These are phyloP conservation scores for Fusarium albidum DNA, from an alignment of 2,329 filamentous ascomycete species.

Conservation along the genomic window DNA sequence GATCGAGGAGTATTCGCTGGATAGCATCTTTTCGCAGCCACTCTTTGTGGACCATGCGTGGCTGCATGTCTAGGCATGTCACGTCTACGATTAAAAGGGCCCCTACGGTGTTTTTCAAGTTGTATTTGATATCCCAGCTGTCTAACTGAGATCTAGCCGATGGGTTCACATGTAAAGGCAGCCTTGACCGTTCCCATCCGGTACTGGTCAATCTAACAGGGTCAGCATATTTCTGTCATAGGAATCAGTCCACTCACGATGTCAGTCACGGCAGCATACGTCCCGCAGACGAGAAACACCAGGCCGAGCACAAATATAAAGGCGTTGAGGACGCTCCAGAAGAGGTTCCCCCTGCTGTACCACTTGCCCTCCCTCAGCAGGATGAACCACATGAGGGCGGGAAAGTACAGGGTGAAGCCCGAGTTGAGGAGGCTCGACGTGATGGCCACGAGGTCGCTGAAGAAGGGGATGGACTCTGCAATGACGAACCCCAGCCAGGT, in stretches of 20 bases:
- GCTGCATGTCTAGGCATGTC: slow-evolving; percentile 12
- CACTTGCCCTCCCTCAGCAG: slow-evolving; percentile 40
- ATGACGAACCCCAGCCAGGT: slow-evolving; percentile 57
- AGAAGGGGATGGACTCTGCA: slow-evolving; percentile 75
- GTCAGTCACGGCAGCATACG: slow-evolving; percentile 23
- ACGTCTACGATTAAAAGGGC: no score
- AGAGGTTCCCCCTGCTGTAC: slow-evolving; percentile 26
- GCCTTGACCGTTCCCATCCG: slow-evolving; percentile 25
- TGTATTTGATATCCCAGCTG: no score
- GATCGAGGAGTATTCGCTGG: slow-evolving; percentile 25
- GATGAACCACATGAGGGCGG: slow-evolving; percentile 52
- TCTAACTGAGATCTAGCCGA: slow-evolving; percentile 24
- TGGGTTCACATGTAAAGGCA: slow-evolving; percentile 21
- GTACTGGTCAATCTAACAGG: slow-evolving; percentile 26
- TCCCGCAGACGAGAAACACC: slow-evolving; percentile 28
- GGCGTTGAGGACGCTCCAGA: slow-evolving; percentile 20
- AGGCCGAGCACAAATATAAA: slow-evolving; percentile 31
- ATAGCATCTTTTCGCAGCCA: slow-evolving; percentile 31
- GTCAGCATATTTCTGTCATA: neutral
- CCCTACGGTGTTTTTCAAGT: no score
- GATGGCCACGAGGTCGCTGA: slow-evolving; percentile 68
- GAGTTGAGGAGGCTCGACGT: slow-evolving; percentile 57
- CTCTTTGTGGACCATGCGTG: slow-evolving; percentile 33
- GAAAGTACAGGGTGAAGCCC: slow-evolving; percentile 48
- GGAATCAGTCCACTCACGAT: slow-evolving; percentile 10